Base-by-base conservation (phyloP, 345 rosid species). In the Salix dunnii region DNA sequence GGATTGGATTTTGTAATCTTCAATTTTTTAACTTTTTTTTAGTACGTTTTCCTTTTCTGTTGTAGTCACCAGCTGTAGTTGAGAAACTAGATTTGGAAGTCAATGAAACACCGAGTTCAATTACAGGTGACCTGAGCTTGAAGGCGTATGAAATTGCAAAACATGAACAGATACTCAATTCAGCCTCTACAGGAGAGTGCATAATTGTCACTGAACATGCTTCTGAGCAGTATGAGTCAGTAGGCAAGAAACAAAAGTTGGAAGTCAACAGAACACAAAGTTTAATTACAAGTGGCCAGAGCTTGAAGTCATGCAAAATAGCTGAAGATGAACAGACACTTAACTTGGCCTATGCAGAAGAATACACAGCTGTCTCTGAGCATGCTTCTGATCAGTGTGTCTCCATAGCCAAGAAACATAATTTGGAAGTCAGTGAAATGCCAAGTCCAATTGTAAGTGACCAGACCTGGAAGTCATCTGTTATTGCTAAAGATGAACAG, bases 21-120 rank as follows among this genome's bases (percentile, higher is more conserved):
- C 64, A 9, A 35, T 46, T 42, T 71, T 28, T 70, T 61, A 49
- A 66, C 70, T 20, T 73, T 64, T 64, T 71, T 36, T 43, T 23
- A 43, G 16, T 30, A 58, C 55, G 25, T 67, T 77, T 25, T 33
- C 35, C 51, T 25, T 68, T 6, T 36, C 53, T 68, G 58, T 62
- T n/a, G 28, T 46, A 89, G 92, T 77, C 77, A 42, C 79, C 84
- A 25, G 74, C 74, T 43, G 73, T 20, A 64, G 69, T 71, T n/a
- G 71, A 84, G 86, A 82, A 79, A 68, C 87, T 78, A 80, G 84
- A 77, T 68, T 51, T 46, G 60, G 63, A 33, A 48, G 68, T 25
- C 16, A 70, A 62, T 12, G 85, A 70, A 82, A 61, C 75, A 53
- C 49, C 51, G 16, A 74, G 67, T 67, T 72, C 69, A 55, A 46